Percentiles rank a stretch among this genome's conserved stretches.
Evolutionary conservation across 495 filamentous ascomycete genomes (phyloP).

Genomic region (Articulospora tetracladia): DNA sequence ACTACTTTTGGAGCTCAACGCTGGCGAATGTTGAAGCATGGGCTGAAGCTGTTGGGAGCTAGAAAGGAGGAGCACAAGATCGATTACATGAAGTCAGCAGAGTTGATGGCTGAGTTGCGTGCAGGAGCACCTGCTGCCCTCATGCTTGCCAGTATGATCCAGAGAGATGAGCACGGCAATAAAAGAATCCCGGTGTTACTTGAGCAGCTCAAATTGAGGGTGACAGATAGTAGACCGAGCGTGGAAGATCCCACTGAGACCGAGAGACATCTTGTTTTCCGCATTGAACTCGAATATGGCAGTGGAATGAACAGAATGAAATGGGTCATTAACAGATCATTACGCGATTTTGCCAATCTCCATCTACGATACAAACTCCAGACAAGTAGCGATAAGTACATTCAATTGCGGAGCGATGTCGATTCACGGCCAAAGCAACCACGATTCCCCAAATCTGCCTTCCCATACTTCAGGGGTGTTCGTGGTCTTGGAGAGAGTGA

Average conservation of each 20-base stretch:
- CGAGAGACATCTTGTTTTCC: constrained; percentile 82
- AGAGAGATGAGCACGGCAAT: constrained; percentile 93
- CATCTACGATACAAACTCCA: constrained; percentile 90
- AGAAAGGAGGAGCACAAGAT: constrained; percentile 78
- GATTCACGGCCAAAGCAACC: constrained; percentile 66
- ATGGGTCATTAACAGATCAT: constrained; percentile 85
- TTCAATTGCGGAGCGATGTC: constrained; percentile 53
- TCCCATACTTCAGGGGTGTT: constrained; percentile 83
- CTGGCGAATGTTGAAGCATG: constrained; percentile 84
- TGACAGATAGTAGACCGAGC: constrained; percentile 63
- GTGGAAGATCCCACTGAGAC: constrained; percentile 42
- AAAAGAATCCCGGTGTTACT: constrained; percentile 90
- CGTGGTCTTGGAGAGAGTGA: constrained; percentile 78
- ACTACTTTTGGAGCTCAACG: constrained; percentile 77
- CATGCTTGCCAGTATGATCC: constrained; percentile 94
- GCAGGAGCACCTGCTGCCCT: constrained; percentile 88
- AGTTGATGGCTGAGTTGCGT: constrained; percentile 90
- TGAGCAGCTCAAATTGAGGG: constrained; percentile 87
- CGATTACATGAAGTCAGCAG: constrained; percentile 92
- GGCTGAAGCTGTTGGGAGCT: constrained; percentile 76
- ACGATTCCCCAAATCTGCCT: constrained; percentile 83
- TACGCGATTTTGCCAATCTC: constrained; percentile 88
- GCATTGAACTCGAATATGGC: constrained; percentile 93
- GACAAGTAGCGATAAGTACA: constrained; percentile 73
- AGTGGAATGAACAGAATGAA: constrained; percentile 95